Base-by-base conservation (phyloP, 495 filamentous ascomycete species). In the Clavariopsis aquatica region DNA sequence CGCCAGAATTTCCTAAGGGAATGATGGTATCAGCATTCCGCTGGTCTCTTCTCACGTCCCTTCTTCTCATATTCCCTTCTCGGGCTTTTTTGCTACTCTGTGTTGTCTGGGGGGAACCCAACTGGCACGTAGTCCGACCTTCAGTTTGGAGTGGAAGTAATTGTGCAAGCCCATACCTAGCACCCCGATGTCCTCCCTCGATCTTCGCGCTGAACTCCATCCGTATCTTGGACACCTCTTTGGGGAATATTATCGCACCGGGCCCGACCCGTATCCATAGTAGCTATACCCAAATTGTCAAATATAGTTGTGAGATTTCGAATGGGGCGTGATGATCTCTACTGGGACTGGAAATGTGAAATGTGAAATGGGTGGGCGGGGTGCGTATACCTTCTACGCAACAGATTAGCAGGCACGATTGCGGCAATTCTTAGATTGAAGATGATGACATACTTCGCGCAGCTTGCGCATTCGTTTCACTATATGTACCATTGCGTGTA, bases 1-100 rank as follows among this genome's bases (percentile, higher is more conserved):
- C 83, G 85, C 92, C 91, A 96, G 82, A 98, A 96, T 80, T 91
- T 90, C 61, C 89, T 91, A 52, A 3, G 2, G 2, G 3, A n/a
- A 7, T 9, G 20, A 38, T 26, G 43, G 31, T 31, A 24, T 31
- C 43, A 46, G 58, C 24, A 28, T 19, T 19, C 3, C 24, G 9
- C 27, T 61, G 12, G 17, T 24, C 8, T 10, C 38, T 43, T 43
- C 38, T 43, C 38, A 10, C 38, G 4, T 43, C 5, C 38, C 38
- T 17, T 34, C 31, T 34, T 34, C 31, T 34, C 31, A 34, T 34
- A 12, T n/a, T n/a, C n/a, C n/a, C n/a, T n/a, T n/a, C n/a, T n/a
- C n/a, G n/a, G n/a, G n/a, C n/a, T n/a, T n/a, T n/a, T n/a, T n/a
- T n/a, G n/a, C 31, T 36, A 6, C 31, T 36, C 31, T 36, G 31